Base-by-base conservation (phyloP, 2,329 filamentous ascomycete genomes). In the Didymosphaeria variabile region DNA sequence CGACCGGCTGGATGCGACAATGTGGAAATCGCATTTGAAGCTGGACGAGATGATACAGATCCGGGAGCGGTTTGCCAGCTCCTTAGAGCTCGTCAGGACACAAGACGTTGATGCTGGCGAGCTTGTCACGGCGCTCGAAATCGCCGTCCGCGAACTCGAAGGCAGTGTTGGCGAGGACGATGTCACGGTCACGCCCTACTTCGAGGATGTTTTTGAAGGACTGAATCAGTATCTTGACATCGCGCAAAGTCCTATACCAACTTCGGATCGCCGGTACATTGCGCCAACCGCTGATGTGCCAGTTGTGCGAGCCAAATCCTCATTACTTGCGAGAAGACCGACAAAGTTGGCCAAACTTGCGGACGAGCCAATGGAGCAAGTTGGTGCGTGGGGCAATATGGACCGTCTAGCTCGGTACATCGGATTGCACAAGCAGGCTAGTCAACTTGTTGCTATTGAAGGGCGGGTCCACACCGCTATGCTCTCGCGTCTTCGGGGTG, bases 1-100 rank as follows among this genome's bases (percentile, higher is more conserved):
- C n/a, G 78, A 81, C 54, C 73, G 76, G 45, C 81, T 85, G 55
- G 83, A 85, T 65, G 58, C 65, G 1, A 45, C 74, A 1, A 77
- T 78, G 67, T 80, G 77, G 77, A 73, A 68, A 49, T 75, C 72
- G 1, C 67, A 61, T 44, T 59, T 76, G 36, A 70, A 65, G 1
- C 60, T 77, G 2, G 68, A 73, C 46, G 76, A 79, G 55, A 74
- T 79, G 69, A 66, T 72, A 12, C 72, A 77, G 40, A 74, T 79
- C 51, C 65, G 76, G 23, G 72, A 74, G 61, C 64, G 77, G 7
- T 72, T 80, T 40, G 63, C 70, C 8, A 73, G 70, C 47, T 75
- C 77, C 2, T 53, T 79, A 10, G 67, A 73, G 17, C 68, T 77
- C n/a, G 71, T 74, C 1, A 68, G 70, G 19, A 59, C 44, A n/a